Evolutionary conservation across 768 basidiomycete species (phyloP).

Genomic region (Kwoniella sp.): DNA sequence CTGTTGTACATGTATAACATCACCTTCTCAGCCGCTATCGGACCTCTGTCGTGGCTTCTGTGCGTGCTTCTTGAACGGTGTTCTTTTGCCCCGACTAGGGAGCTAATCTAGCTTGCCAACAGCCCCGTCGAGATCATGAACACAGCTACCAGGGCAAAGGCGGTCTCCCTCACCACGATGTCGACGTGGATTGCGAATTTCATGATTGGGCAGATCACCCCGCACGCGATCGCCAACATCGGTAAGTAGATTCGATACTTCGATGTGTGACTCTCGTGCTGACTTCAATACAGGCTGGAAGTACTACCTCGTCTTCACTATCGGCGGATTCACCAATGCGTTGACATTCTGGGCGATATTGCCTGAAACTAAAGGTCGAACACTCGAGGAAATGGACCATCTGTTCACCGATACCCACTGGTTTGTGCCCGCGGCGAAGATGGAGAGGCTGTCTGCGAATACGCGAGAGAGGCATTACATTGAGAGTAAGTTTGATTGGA

Average conservation of each 20-base stretch:
- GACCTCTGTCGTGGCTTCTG: conserved; percentile 64
- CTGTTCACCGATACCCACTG: conserved; percentile 31
- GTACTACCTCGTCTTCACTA: conserved; percentile 48
- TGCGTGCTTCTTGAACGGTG: conserved; percentile 18
- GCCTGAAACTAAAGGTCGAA: conserved; percentile 46
- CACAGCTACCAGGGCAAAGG: conserved; percentile 78
- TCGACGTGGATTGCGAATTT: conserved; percentile 45
- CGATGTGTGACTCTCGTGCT: conserved; percentile 3
- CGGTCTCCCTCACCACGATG: conserved; percentile 66
- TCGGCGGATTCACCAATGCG: conserved; percentile 45
- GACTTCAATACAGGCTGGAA: conserved; percentile 47
- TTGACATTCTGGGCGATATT: conserved; percentile 49
- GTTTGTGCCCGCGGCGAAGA: conserved; percentile 39
- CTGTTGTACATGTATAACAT: conserved; percentile 61
- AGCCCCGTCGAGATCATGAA: conserved; percentile 74
- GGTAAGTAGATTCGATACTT: no score
- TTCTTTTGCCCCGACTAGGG: no score
- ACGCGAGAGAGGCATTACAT: conserved; percentile 29
- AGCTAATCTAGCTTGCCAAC: conserved; percentile 3
- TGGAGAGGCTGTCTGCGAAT: conserved; percentile 7
- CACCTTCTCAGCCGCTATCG: conserved; percentile 64
- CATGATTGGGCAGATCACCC: conserved; percentile 46
- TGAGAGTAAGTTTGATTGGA: no score
- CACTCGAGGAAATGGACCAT: conserved; percentile 46
- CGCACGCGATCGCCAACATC: conserved; percentile 36